These are phyloP conservation scores for Penicillium sp. DNA, from an alignment of 2,329 filamentous ascomycete species.

Conservation along the genomic window DNA sequence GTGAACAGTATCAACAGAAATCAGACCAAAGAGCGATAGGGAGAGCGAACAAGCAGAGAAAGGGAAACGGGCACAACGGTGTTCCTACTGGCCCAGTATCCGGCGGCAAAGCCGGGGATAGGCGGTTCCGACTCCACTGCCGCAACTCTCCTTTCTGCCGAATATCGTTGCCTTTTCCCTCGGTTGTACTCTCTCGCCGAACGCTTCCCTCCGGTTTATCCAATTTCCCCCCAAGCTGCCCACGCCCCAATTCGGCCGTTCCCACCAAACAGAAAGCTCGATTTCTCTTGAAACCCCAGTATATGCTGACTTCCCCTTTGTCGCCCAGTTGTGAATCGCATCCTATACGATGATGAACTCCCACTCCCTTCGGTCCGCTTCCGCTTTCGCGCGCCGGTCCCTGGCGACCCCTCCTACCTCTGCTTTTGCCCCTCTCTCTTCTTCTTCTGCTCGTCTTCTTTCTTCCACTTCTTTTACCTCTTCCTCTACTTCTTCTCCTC, in stretches of 20 bases:
- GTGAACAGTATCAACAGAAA: not conserved
- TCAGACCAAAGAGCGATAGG: not conserved
- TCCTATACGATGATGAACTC: conserved; percentile 32
- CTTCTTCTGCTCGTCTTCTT: conserved; percentile 35
- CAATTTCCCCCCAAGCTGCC: conserved; percentile 1
- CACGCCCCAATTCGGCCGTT: conserved; percentile 10
- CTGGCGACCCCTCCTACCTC: conserved; percentile 33
- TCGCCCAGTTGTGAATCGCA: conserved; percentile 5
- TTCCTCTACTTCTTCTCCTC: conserved; percentile 31
- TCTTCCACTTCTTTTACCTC: conserved; percentile 25
- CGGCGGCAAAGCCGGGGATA: conserved; percentile 5
- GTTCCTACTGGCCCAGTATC: too few species aligned
- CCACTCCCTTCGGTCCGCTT: conserved; percentile 43
- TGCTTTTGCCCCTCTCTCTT: conserved; percentile 34
- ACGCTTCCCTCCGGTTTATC: not conserved
- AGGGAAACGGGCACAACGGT: not conserved
- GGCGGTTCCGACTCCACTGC: conserved; percentile 32
- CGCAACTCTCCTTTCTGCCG: conserved; percentile 40
- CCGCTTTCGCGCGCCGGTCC: conserved; percentile 44
- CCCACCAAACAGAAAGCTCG: conserved; percentile 28
- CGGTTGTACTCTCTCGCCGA: conserved; percentile 31
- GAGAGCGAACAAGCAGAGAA: not conserved
- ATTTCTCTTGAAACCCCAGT: conserved; percentile 9
- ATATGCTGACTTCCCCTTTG: conserved; percentile 21
- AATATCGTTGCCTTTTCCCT: conserved; percentile 33